Evolutionary conservation across 2,329 filamentous ascomycete genomes (phyloP).

Genomic region (Lecanicillium sp.): DNA sequence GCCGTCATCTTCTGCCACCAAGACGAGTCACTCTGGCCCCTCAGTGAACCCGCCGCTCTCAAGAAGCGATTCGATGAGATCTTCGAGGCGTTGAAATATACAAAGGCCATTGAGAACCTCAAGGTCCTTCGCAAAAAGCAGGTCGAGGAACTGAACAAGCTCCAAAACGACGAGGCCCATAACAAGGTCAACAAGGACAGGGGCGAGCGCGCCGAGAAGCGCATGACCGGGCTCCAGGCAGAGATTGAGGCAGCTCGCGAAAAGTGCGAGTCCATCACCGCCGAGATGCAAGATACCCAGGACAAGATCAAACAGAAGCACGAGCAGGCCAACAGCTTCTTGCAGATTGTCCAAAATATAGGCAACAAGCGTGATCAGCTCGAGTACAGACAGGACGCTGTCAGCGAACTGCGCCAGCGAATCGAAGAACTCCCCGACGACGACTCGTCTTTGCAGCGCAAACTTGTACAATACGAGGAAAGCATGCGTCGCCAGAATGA

Average conservation of each 20-base stretch:
- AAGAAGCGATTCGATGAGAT: constrained; percentile 98
- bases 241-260: constrained; percentile 58
- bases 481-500: constrained; percentile 60
- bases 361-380: constrained; percentile 71
- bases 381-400: constrained; percentile 61
- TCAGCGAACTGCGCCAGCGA: constrained; percentile 63
- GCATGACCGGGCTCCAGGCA: constrained; percentile 55
- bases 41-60: constrained; percentile 77
- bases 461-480: constrained; percentile 71
- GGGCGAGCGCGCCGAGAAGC: constrained; percentile 65
- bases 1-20: constrained; percentile 98
- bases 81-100: constrained; percentile 95
- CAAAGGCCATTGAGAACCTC: constrained; percentile 93
- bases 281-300: constrained; percentile 56
- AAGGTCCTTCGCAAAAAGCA: constrained; percentile 80
- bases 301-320: constrained; percentile 59
- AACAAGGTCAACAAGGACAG: constrained; percentile 81
- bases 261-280: constrained; percentile 51
- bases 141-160: constrained; percentile 64
- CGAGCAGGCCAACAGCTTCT: constrained; percentile 66
- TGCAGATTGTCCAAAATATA: constrained; percentile 68
- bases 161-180: constrained; percentile 69
- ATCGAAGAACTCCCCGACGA: constrained; percentile 73
- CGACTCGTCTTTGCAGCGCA: constrained; percentile 66
- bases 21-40: constrained; percentile 94